Evolutionary conservation across 2,329 filamentous ascomycete species (phyloP), one percentile per base, ranked within the genome.

Genomic region (Ophiosphaerella narmari): DNA sequence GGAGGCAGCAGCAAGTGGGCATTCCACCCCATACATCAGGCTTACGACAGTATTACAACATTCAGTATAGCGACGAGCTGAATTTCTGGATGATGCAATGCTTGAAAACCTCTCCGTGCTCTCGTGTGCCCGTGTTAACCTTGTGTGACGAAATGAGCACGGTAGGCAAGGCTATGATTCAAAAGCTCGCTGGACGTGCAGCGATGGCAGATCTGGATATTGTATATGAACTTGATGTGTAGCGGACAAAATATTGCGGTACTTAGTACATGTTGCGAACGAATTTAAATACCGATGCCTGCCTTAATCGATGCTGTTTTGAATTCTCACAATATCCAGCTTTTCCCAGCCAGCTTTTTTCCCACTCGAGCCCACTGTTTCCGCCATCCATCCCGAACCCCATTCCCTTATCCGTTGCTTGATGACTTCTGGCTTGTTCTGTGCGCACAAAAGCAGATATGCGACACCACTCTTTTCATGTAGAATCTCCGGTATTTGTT

Each of bases 291-390:
- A 21, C 18, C 4, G 18, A 4, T 21, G 4, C 18, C 18, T 21
- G 18, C 18, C 18, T 21, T 21, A 21, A 21, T 21, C 4, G 3
- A 29, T 12, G 9, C 11, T 13, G n/a, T n/a, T 21, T 11, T 16
- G 29, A 32, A 96, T 89, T 69, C 92, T 84, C 62, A 97, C 78
- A 63, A 99, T 88, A 67, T 91, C 87, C 73, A 99, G 78, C 76
- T 89, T 95, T 78, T 99, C 94, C 92, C 93, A 96, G 0, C 94
- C 94, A 26, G 89, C 93, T 72, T 88, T 85, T 78, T 87, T 91
- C 41, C 93, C 93, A 73, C 91, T 97, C 46, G 81, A 82, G 6
- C 89, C 88, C 4, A 96, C 91, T 14, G 84, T 90, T 70, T 91
- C 86, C 8, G 84, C 90, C 54, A 73, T 80, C 94, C 93, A 97